Base-by-base conservation (phyloP, 306 rosid species). In the Aeschynomene evenia region DNA sequence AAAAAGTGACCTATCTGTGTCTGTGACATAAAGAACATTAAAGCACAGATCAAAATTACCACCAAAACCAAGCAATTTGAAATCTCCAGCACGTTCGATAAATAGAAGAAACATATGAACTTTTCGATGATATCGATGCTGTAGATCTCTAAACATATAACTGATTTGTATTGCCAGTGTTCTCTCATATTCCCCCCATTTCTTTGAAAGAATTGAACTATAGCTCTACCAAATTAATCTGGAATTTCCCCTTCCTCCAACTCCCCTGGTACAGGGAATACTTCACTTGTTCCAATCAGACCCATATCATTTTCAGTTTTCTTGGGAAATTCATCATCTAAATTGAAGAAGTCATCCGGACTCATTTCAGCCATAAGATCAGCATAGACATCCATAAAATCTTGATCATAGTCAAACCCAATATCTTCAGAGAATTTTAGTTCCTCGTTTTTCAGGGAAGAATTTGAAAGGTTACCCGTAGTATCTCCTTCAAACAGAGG, bases 231-330 rank as follows among this genome's bases (percentile, higher is more conserved):
- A 63, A n/a, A 58, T 74, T 77, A 94, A 39, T 90, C 88, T 45
- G 20, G 49, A 73, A 90, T 90, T 84, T 94, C 95, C 63, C 97
- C 98, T 75, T 90, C 98, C 86, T 88, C 97, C 70, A 88, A 63
- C 31, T 85, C 96, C 37, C 78, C 83, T 9, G 79, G 83, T 72
- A 46, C 46, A 0, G 70, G 69, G 57, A 80, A 60, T 39, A 23
- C 23, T 9, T 53, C 83, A 72, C 66, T 66, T 0, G 63, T 20
- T 37, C 53, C 71, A 2, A 71, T 50, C 45, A 75, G 13, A 43
- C 59, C 78, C 4, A 69, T 65, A 65, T 75, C 87, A 39, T 63
- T 81, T 66, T 69, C 84, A 24, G 59, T 71, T 71, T 40, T 70
- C 64, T 79, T 72, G 40, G 80, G 10, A 68, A 82, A 77, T 37